Evolutionary conservation across 257 asterid species (phyloP).

Genomic region (Jasminum sambac): DNA sequence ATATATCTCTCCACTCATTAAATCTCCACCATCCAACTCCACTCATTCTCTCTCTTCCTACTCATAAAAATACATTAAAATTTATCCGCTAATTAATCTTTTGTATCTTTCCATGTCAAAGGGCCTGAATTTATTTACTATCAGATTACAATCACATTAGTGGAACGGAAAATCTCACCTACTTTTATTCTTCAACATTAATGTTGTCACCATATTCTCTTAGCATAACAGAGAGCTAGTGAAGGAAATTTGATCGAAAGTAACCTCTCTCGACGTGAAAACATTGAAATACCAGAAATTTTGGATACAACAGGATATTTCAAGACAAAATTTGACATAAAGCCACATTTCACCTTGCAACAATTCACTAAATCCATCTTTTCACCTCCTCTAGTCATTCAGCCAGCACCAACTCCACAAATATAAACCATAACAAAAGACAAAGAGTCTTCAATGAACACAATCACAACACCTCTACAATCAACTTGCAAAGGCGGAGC

Average conservation of each 20-base stretch:
- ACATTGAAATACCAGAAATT: no score
- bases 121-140: not conserved
- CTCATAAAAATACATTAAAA: no score
- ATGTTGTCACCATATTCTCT: not conserved
- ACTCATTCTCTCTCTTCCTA: no score
- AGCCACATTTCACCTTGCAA: constrained; percentile 63
- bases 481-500: no score
- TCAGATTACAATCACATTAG: not conserved
- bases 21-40: no score
- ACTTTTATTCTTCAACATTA: not conserved
- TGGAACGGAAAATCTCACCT: not conserved
- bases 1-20: no score
- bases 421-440: constrained; percentile 2
- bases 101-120: not conserved
- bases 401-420: constrained; percentile 35
- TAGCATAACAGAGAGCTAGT: not conserved
- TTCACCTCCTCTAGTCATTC: constrained; percentile 22
- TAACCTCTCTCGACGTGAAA: not conserved
- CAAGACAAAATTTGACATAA: not conserved
- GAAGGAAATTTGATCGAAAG: not conserved
- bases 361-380: constrained; percentile 79
- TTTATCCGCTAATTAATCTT: no score
- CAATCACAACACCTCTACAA: constrained; percentile 32
- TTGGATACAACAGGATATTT: not conserved
- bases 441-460: constrained; percentile 30